phyloP scores from a whole-genome alignment of 257 asterid species.

The Solanum chmielewskii region DNA sequence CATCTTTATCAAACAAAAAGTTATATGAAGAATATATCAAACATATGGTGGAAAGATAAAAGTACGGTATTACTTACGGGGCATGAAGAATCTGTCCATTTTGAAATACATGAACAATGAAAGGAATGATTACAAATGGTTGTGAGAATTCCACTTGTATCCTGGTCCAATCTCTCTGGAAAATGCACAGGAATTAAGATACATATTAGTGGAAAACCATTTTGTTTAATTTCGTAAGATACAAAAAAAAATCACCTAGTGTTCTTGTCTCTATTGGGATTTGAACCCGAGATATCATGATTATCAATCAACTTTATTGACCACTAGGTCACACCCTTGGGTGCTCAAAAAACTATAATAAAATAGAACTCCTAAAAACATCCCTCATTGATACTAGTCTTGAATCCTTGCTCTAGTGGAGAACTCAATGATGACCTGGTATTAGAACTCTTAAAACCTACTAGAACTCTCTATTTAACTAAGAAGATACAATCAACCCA shows the following conservation, averaged over 20 bases:
- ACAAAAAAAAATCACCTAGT: neutral
- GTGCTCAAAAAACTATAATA: neutral
- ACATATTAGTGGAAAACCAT: neutral
- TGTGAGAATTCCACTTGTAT: constrained; percentile 75
- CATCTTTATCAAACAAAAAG: neutral
- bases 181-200: constrained; percentile 3
- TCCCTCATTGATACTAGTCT: neutral
- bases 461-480: neutral
- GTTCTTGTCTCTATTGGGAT: neutral
- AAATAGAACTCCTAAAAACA: neutral
- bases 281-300: neutral
- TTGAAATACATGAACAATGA: constrained; percentile 97
- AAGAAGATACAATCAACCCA: neutral
- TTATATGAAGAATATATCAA: neutral
- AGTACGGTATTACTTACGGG: constrained; percentile 49
- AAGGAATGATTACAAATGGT: constrained; percentile 97
- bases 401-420: neutral
- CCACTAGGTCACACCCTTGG: neutral
- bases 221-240: neutral
- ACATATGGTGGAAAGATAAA: neutral
- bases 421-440: neutral
- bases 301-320: neutral
- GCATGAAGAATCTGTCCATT: constrained; percentile 98
- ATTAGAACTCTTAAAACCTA: neutral
- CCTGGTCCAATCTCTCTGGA: constrained; percentile 90